phyloP scores from a whole-genome alignment of 768 basidiomycete species.

The Cyclocybe cylindracea region DNA sequence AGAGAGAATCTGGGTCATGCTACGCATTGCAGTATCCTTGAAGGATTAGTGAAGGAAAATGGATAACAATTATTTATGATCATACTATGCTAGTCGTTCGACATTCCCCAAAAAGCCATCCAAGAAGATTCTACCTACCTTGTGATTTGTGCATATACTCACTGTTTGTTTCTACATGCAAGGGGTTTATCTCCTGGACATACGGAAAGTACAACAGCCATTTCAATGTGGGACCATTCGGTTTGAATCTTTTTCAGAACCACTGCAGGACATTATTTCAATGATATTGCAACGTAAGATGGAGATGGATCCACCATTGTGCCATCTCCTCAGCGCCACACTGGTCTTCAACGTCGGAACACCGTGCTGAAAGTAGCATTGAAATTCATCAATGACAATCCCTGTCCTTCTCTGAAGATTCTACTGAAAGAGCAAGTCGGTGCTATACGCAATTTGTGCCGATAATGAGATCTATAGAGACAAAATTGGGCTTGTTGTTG shows the following conservation, averaged over 20 bases:
- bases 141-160: too few species aligned
- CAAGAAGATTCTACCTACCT: too few species aligned
- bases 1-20: too few species aligned
- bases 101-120: too few species aligned
- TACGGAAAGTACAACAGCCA: too few species aligned
- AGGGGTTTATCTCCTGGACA: too few species aligned
- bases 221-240: too few species aligned
- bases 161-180: too few species aligned
- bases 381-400: constrained; percentile 7
- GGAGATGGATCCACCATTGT: constrained; percentile 24
- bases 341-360: neutral
- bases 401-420: constrained; percentile 1
- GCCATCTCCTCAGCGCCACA: neutral
- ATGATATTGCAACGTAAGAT: constrained; percentile 8
- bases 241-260: constrained; percentile 14
- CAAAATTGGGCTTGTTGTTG: constrained; percentile 14
- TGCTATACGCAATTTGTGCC: constrained; percentile 17
- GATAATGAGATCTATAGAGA: constrained; percentile 15
- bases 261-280: constrained; percentile 18
- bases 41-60: too few species aligned
- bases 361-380: constrained; percentile 7
- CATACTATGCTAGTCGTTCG: too few species aligned
- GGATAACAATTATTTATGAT: too few species aligned
- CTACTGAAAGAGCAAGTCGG: constrained; percentile 16
- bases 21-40: too few species aligned